These are phyloP conservation scores for Gnaphalium uliginosum DNA, from an alignment of 129 eudicot genomes.

Conservation along the genomic window DNA sequence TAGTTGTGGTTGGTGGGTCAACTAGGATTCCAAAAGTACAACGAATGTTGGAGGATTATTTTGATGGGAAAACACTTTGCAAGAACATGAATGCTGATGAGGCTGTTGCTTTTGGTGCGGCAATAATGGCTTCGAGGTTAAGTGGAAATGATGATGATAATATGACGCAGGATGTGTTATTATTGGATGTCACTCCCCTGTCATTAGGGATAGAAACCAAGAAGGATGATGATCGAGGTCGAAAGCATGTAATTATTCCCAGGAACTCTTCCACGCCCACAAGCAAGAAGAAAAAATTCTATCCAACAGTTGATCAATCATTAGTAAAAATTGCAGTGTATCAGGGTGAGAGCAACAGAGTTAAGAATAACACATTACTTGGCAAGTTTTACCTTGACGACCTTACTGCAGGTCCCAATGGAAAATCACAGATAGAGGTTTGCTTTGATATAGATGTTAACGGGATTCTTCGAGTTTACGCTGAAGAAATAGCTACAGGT, in stretches of 20 bases:
- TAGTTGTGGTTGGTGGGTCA: not conserved
- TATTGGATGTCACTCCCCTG: not conserved
- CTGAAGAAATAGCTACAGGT: not conserved
- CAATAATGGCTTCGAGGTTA: not conserved
- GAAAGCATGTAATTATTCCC: not conserved
- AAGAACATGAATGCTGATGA: not conserved
- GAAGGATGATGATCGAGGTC: not conserved
- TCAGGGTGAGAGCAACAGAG: not conserved
- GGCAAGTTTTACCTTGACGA: not conserved
- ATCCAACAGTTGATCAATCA: not conserved
- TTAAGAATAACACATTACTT: not conserved
- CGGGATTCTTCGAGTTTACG: not conserved
- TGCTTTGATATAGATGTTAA: not conserved
- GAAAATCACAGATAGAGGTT: not conserved
- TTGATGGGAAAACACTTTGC: not conserved
- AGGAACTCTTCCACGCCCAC: not conserved
- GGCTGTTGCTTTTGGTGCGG: constrained; percentile 18
- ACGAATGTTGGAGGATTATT: not conserved
- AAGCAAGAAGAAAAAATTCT: not conserved
- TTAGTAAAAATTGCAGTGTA: not conserved
- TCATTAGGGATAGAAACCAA: not conserved
- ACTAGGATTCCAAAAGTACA: not conserved
- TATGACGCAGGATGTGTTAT: not conserved
- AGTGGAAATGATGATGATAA: not conserved
- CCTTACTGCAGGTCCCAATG: not conserved